Evolutionary conservation across 306 rosid genomes (phyloP).

Genomic region (Neltuma alba): DNA sequence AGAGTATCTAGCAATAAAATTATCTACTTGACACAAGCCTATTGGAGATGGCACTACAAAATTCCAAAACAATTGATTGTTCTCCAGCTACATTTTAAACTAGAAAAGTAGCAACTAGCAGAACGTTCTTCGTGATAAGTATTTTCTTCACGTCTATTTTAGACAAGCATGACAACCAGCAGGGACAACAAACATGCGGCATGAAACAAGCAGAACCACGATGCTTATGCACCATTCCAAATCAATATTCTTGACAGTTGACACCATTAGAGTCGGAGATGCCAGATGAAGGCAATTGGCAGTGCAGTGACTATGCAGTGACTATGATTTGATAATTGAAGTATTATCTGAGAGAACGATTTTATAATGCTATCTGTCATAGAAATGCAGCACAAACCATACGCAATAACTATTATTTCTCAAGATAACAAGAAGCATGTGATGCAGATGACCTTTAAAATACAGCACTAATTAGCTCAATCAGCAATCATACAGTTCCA

Average conservation of each 20-base stretch:
- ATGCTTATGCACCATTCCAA: not conserved
- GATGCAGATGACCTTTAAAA: not conserved
- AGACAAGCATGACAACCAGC: not conserved
- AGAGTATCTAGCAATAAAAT: not conserved
- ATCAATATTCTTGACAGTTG: not conserved
- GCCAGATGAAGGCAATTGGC: not conserved
- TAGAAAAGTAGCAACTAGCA: not conserved
- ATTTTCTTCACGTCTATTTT: not conserved
- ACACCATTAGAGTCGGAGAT: not conserved
- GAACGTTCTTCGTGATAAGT: not conserved
- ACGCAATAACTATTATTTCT: not conserved
- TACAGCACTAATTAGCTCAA: not conserved
- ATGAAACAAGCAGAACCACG: constrained; percentile 15
- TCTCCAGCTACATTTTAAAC: not conserved
- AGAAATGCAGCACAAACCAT: constrained; percentile 12
- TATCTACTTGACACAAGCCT: not conserved
- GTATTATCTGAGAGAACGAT: not conserved
- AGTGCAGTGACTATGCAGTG: constrained; percentile 9
- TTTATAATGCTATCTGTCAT: not conserved
- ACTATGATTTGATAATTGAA: not conserved
- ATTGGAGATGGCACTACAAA: not conserved
- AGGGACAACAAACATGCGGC: not conserved
- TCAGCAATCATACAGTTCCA: constrained; percentile 8
- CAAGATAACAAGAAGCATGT: not conserved
- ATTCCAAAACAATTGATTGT: not conserved